Conservation (phyloP, 2,329 filamentous ascomycete genomes). For the Epicoccum nigrum region DNA sequence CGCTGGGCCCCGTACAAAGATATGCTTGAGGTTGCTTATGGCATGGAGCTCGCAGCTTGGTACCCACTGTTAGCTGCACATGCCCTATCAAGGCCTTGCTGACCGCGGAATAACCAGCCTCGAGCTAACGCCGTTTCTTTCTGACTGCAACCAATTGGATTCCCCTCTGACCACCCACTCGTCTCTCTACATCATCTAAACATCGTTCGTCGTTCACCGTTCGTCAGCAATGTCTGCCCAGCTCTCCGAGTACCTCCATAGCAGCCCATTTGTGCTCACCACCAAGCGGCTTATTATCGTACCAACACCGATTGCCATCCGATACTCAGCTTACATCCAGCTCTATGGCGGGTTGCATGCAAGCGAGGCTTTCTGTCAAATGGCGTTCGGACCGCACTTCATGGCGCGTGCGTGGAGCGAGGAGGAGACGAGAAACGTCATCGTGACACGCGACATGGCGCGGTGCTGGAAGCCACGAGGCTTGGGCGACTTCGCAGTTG, state of each 20-base stretch:
- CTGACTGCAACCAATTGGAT: neutral
- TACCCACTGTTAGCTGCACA: neutral
- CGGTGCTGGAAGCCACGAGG: constrained; percentile 19
- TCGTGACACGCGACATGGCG: constrained; percentile 20
- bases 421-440: constrained; percentile 16
- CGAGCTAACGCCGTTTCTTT: neutral
- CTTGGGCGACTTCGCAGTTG: constrained; percentile 24
- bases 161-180: neutral
- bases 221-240: constrained; percentile 5
- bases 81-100: neutral
- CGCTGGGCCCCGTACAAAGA: neutral
- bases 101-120: no score
- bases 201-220: no score
- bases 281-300: constrained; percentile 18
- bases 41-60: constrained; percentile 1
- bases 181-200: neutral
- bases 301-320: constrained; percentile 17
- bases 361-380: constrained; percentile 16
- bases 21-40: constrained; percentile 9
- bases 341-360: constrained; percentile 19
- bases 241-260: constrained; percentile 4
- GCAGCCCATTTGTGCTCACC: constrained; percentile 10
- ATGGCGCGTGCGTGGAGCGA: constrained; percentile 8
- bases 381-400: constrained; percentile 20
- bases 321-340: constrained; percentile 3